A percentile compares a stretch with the other conserved stretches of the same genome.
phyloP scores from a whole-genome alignment of 139 green algal genomes.

The Micractinium conductrix region DNA sequence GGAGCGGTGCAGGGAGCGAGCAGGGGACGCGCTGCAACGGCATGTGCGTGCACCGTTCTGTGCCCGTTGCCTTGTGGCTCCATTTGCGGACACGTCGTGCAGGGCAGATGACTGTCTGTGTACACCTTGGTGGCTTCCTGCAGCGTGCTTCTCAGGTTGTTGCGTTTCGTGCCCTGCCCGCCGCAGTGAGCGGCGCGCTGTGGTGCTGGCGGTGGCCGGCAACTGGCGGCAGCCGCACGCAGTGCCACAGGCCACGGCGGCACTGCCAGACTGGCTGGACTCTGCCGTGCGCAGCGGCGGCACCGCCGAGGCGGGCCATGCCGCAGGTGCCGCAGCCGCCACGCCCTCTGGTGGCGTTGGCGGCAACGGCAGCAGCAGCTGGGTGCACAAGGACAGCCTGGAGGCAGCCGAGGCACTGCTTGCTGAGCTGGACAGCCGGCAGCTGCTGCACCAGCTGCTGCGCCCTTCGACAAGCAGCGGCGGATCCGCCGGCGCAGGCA shows the following conservation, averaged over 20 bases:
- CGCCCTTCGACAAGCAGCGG: not conserved
- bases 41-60: too few species aligned
- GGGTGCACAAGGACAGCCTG: not conserved
- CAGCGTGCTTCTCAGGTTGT: too few species aligned
- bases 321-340: not conserved
- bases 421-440: not conserved
- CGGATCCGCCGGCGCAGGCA: not conserved
- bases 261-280: slow-evolving; percentile 16
- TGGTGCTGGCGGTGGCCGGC: slow-evolving; percentile 27
- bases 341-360: not conserved
- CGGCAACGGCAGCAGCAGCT: not conserved
- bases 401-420: slow-evolving; percentile 1
- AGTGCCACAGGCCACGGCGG: not conserved
- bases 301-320: not conserved
- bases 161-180: too few species aligned
- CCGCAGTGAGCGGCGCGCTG: slow-evolving; percentile 1
- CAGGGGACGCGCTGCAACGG: too few species aligned
- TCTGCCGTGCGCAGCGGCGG: too few species aligned
- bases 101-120: too few species aligned
- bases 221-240: slow-evolving; percentile 1
- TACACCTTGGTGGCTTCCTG: too few species aligned
- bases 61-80: too few species aligned
- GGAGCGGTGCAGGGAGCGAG: too few species aligned
- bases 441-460: slow-evolving; percentile 29
- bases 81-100: too few species aligned